A percentile compares a stretch with the other conserved stretches of the same genome.
These are phyloP conservation scores for Pugionium cornutum DNA, from an alignment of 345 rosid species.

Conservation along the genomic window DNA sequence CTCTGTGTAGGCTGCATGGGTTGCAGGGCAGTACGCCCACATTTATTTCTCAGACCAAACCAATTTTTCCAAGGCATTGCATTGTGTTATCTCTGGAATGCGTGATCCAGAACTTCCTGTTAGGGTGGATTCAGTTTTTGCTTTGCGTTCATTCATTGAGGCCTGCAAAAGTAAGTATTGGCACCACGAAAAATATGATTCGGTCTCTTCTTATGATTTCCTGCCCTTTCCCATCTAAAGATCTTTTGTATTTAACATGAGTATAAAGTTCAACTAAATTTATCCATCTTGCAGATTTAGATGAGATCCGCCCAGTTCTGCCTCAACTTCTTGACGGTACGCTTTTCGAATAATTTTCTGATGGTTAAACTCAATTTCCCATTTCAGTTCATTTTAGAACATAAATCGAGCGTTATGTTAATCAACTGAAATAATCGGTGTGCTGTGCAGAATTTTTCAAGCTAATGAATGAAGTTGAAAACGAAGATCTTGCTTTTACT, in stretches of 20 bases:
- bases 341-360: slow-evolving; percentile 21
- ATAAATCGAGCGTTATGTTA: slow-evolving; percentile 1
- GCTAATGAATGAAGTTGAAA: slow-evolving; percentile 97
- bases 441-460: slow-evolving; percentile 81
- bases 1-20: slow-evolving; percentile 92
- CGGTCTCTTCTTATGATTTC: slow-evolving; percentile 15
- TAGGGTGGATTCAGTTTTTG: slow-evolving; percentile 97
- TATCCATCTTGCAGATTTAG: slow-evolving; percentile 65
- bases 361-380: neutral
- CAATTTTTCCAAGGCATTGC: slow-evolving; percentile 82
- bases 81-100: slow-evolving; percentile 86
- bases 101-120: slow-evolving; percentile 96
- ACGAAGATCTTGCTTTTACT: slow-evolving; percentile 95
- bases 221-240: neutral
- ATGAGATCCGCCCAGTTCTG: slow-evolving; percentile 94
- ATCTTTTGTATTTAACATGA: neutral
- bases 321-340: slow-evolving; percentile 96
- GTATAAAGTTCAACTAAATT: slow-evolving; percentile 9
- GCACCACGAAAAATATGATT: slow-evolving; percentile 11
- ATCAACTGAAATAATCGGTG: slow-evolving; percentile 20
- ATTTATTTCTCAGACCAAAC: slow-evolving; percentile 75
- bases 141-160: slow-evolving; percentile 89
- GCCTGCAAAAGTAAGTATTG: slow-evolving; percentile 72
- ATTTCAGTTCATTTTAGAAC: neutral
- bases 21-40: slow-evolving; percentile 95